phyloP scores from a whole-genome alignment of 441 rosid genomes.

The Mallotus repandus region DNA sequence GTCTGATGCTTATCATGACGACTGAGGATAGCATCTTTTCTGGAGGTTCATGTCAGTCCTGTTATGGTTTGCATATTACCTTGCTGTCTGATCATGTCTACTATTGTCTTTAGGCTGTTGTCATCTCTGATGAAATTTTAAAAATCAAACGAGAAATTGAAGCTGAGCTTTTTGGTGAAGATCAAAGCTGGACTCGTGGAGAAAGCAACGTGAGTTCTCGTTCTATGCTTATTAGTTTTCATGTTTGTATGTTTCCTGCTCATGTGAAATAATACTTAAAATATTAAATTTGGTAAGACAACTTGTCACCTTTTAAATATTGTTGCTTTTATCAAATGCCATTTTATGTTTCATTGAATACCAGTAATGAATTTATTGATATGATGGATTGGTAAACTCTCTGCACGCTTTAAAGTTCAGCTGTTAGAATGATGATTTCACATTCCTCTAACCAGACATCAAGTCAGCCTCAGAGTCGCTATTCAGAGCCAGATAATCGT shows the following conservation, averaged over 20 bases:
- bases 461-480: conserved; percentile 57
- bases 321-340: too few species aligned
- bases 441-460: conserved; percentile 36
- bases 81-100: conserved; percentile 7
- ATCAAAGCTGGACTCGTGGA: conserved; percentile 64
- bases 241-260: not conserved
- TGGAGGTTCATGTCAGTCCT: not conserved
- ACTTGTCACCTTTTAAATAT: not conserved
- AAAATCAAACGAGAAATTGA: conserved; percentile 69
- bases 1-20: not conserved
- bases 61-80: not conserved
- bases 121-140: conserved; percentile 65
- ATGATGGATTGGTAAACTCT: not conserved
- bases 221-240: not conserved
- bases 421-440: not conserved
- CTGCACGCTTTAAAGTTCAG: not conserved
- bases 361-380: not conserved
- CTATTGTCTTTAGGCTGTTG: conserved; percentile 42
- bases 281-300: not conserved
- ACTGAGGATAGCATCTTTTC: not conserved
- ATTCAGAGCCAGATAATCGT: conserved; percentile 80
- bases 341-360: not conserved
- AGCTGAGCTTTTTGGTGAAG: conserved; percentile 75
- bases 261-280: not conserved
- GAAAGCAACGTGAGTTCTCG: conserved; percentile 60